Conservation (phyloP, 2,329 filamentous ascomycete species). For the Colletotrichum sp. region DNA sequence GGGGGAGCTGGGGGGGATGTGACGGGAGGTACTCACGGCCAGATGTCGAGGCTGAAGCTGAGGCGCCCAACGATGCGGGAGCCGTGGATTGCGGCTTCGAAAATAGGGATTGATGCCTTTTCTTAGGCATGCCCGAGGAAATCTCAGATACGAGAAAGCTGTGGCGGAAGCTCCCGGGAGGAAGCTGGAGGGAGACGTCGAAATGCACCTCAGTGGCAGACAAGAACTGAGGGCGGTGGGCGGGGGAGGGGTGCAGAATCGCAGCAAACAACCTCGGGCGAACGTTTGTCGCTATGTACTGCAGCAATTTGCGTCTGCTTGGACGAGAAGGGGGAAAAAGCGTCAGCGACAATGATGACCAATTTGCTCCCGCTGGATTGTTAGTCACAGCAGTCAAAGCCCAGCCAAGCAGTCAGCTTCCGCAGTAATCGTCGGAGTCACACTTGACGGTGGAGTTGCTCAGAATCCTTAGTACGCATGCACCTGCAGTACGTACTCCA, state of each 20-base stretch:
- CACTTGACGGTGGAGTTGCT: neutral
- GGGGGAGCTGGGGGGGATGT: neutral
- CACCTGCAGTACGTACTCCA: neutral
- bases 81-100: conserved; percentile 65
- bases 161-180: neutral
- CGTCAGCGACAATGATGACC: neutral
- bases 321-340: neutral
- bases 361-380: neutral
- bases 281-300: conserved; percentile 13
- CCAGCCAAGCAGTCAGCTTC: neutral
- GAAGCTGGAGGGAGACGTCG: neutral
- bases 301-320: neutral
- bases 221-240: neutral
- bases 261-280: conserved; percentile 8
- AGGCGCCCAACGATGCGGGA: conserved; percentile 24
- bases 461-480: neutral
- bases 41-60: conserved; percentile 16
- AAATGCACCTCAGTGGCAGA: neutral
- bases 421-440: neutral
- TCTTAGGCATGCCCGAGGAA: conserved; percentile 63
- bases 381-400: conserved; percentile 8
- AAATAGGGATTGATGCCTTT: conserved; percentile 59
- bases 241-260: neutral
- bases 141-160: conserved; percentile 6
- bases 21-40: conserved; percentile 7